Evolutionary conservation across 345 rosid genomes (phyloP).

Genomic region (Carallia brachiata): DNA sequence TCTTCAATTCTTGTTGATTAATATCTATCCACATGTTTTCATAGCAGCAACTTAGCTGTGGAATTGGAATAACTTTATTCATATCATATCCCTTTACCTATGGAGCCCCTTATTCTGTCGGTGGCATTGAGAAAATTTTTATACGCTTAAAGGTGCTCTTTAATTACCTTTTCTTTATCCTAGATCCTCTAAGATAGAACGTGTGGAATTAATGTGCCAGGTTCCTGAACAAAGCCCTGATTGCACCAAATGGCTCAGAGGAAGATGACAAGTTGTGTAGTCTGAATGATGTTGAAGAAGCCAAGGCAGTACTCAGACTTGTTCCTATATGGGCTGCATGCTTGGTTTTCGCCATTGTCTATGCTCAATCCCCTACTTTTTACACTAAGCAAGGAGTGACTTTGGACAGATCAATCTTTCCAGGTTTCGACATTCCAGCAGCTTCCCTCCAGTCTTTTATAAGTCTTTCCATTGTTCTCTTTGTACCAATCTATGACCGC

Average conservation of each 20-base stretch:
- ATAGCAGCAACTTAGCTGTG: too few species aligned
- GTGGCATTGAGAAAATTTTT: too few species aligned
- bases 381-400: conserved; percentile 23
- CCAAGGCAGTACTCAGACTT: conserved; percentile 15
- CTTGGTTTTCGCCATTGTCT: conserved; percentile 14
- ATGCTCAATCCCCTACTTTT: conserved; percentile 16
- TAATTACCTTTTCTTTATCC: too few species aligned
- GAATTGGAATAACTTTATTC: too few species aligned
- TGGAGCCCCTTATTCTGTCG: too few species aligned
- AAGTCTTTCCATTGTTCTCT: conserved; percentile 3
- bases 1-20: too few species aligned
- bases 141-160: too few species aligned
- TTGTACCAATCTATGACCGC: conserved; percentile 12
- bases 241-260: conserved; percentile 2
- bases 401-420: conserved; percentile 14
- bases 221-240: conserved; percentile 6
- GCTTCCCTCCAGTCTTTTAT: conserved; percentile 20
- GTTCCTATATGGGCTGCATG: conserved; percentile 17
- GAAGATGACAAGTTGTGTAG: not conserved
- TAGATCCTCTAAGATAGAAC: too few species aligned
- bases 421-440: conserved; percentile 17
- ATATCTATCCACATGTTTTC: too few species aligned
- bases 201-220: not conserved
- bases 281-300: conserved; percentile 6
- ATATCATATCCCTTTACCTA: too few species aligned